phyloP scores from a whole-genome alignment of 108 stramenopile genomes.

The Nannochloropsis gaditana region DNA sequence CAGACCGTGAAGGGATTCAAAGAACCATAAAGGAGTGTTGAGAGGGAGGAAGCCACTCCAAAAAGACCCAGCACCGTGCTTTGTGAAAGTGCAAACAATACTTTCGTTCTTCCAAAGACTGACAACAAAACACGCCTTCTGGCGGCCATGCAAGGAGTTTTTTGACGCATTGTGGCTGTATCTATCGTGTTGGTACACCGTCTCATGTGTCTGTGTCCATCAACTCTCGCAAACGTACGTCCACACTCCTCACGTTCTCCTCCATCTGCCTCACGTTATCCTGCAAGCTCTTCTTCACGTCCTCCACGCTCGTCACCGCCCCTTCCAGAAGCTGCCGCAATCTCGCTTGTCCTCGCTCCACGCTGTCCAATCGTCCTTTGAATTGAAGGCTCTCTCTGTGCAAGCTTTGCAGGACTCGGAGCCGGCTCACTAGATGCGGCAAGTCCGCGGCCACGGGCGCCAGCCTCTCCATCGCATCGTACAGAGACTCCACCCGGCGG shows the following conservation, averaged over 20 bases:
- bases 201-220: background rate
- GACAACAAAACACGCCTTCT: no score
- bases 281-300: background rate
- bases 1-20: no score
- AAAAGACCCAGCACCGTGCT: no score
- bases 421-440: background rate
- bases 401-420: background rate
- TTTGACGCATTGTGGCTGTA: no score
- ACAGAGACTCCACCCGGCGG: background rate
- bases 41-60: no score
- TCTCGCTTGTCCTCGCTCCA: slow-evolving; percentile 2
- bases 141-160: no score
- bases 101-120: no score
- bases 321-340: background rate
- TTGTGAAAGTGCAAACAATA: no score
- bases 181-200: no score
- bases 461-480: background rate
- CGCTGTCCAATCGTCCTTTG: background rate
- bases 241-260: background rate
- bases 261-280: slow-evolving; percentile 12
- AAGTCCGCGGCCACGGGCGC: background rate
- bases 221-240: background rate
- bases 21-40: no score
- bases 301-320: slow-evolving; percentile 15
- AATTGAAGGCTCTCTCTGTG: background rate